Evolutionary conservation across 2,329 filamentous ascomycete genomes (phyloP).

Genomic region (Fusarium tanahbumbuense): DNA sequence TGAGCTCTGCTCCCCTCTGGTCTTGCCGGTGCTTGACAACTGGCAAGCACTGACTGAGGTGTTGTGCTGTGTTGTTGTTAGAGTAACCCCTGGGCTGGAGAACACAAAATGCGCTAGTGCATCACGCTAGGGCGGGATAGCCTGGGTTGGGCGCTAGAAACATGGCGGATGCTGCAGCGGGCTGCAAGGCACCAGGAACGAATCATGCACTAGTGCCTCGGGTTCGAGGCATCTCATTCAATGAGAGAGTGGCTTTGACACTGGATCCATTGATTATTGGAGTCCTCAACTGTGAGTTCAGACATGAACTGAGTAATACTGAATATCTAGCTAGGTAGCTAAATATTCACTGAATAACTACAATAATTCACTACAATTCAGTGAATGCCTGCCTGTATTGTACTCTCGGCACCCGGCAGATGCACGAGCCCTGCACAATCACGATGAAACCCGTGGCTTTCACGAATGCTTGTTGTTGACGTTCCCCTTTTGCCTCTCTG

Average conservation of each 20-base stretch:
- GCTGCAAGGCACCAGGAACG: slow-evolving; percentile 42
- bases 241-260: slow-evolving; percentile 1
- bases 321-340: neutral
- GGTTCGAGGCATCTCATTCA: slow-evolving; percentile 11
- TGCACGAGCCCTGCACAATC: slow-evolving; percentile 17
- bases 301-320: neutral
- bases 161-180: slow-evolving; percentile 7
- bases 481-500: slow-evolving; percentile 15
- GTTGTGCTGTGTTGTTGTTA: slow-evolving; percentile 16
- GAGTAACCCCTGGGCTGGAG: slow-evolving; percentile 27
- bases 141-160: slow-evolving; percentile 32
- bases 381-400: neutral
- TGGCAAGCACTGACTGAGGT: slow-evolving; percentile 25
- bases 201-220: slow-evolving; percentile 26
- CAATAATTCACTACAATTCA: neutral
- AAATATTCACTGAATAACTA: slow-evolving; percentile 4
- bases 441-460: slow-evolving; percentile 30
- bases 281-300: neutral
- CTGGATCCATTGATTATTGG: slow-evolving; percentile 17
- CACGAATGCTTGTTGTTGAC: slow-evolving; percentile 2
- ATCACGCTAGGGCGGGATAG: slow-evolving; percentile 18
- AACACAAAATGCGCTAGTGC: slow-evolving; percentile 23
- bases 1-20: neutral
- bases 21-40: slow-evolving; percentile 4
- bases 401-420: slow-evolving; percentile 24